Conservation (phyloP, 2,329 filamentous ascomycete genomes). For the Talaromyces sp. region DNA sequence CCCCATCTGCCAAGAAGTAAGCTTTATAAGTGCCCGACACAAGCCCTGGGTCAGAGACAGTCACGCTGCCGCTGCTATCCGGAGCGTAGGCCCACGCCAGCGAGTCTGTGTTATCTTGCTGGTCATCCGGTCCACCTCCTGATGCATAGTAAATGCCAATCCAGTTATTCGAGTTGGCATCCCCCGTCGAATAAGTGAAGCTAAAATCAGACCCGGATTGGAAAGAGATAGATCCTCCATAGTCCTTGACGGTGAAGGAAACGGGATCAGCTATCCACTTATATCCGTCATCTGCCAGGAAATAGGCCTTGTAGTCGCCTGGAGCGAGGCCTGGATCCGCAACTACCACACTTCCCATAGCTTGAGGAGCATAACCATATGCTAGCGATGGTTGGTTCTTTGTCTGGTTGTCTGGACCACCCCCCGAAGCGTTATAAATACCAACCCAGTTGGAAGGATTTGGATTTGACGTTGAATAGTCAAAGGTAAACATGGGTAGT, state of each 20-base stretch:
- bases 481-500: not conserved
- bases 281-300: not conserved
- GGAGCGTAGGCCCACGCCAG: not conserved
- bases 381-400: not conserved
- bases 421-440: not conserved
- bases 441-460: not conserved
- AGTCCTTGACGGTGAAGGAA: not conserved
- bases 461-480: not conserved
- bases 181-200: not conserved
- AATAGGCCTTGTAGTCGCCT: not conserved
- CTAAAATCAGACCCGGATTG: not conserved
- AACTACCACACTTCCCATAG: not conserved
- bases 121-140: not conserved
- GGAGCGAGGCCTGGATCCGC: not conserved
- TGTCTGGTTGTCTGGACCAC: not conserved
- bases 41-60: not conserved
- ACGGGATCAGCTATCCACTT: not conserved
- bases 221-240: not conserved
- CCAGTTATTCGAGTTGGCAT: not conserved
- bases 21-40: not conserved
- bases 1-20: constrained; percentile 9
- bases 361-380: not conserved
- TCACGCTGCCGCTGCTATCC: not conserved
- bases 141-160: not conserved
- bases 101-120: not conserved